A percentile compares a stretch with the other conserved stretches of the same genome.
phyloP scores from a whole-genome alignment of 1,284 basidiomycete genomes.

The Tremellales sp. region DNA sequence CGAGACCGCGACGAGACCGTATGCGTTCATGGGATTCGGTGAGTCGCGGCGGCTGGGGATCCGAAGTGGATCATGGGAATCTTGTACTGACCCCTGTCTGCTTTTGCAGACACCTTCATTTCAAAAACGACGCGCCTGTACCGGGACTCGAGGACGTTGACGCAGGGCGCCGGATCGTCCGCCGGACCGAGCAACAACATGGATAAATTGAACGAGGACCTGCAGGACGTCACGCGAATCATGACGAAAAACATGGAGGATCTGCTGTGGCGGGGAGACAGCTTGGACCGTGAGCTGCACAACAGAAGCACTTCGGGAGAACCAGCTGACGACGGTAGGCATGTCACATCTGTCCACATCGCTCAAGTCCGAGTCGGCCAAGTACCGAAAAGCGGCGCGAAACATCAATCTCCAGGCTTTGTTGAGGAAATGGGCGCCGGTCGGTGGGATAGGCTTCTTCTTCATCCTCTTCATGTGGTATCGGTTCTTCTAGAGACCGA shows the following conservation, averaged over 20 bases:
- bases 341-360: conserved; percentile 98
- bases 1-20: conserved; percentile 78
- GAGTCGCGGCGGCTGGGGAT: conserved; percentile 39
- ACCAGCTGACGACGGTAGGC: conserved; percentile 52
- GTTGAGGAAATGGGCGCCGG: conserved; percentile 90
- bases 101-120: conserved; percentile 85
- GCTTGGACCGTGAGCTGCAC: conserved; percentile 71
- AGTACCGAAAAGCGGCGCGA: conserved; percentile 91
- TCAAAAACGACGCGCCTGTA: conserved; percentile 94
- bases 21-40: conserved; percentile 96
- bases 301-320: background rate
- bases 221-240: conserved; percentile 96
- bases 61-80: background rate
- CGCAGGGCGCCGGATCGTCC: conserved; percentile 50
- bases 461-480: conserved; percentile 86
- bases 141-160: conserved; percentile 79
- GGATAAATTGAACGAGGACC: conserved; percentile 88
- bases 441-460: conserved; percentile 74
- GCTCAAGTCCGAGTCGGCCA: conserved; percentile 93
- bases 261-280: conserved; percentile 94
- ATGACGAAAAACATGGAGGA: conserved; percentile 99
- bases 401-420: conserved; percentile 93
- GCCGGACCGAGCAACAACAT: conserved; percentile 53
- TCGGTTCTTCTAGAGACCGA: conserved; percentile 78
- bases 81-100: conserved; percentile 2